Evolutionary conservation across 2,329 filamentous ascomycete genomes (phyloP), one percentile per base, ranked within the genome.

Genomic region (Penicillium fuscoglaucum): DNA sequence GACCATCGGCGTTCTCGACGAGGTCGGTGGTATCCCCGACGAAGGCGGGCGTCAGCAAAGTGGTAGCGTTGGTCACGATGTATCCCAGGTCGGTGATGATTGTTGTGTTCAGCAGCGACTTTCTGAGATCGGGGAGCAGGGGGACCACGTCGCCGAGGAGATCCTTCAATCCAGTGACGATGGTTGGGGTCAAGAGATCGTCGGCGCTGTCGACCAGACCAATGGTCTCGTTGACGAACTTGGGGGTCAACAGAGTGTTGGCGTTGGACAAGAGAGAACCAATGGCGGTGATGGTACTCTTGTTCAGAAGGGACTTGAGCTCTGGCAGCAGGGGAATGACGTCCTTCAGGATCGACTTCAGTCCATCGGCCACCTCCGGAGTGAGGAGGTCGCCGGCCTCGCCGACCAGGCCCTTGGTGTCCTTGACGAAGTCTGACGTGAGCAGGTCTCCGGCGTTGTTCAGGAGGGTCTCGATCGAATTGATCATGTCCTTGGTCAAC

Each of bases 61-160:
- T 51, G 19, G 70, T 70, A 8, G 68, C 72, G 50, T 74, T 74
- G 41, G 65, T 68, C 21, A 74, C 61, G 31, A 74, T 62, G 56
- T 63, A 67, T 33, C 62, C 62, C 44, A 74, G 59, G 41, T 70
- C 68, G 45, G 64, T 57, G 37, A 74, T 67, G 12, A 72, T 64
- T 8, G 66, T 64, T 5, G 58, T 33, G 64, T 57, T 69, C 58
- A 58, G 66, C 64, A 51, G 68, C 64, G 62, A 73, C 41, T 37
- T 51, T 33, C 58, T 59, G 37, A 68, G 65, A 26, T 60, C 52
- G 24, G 66, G 66, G 17, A 68, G 56, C 28, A 68, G 52, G 5
- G 66, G 66, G 1, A 66, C 48, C 1, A 68, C 54, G 39, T 58
- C 61, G 45, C 60, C 60, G n/a, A 68, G 60, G 29, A 67, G 57